Evolutionary conservation across 2,329 filamentous ascomycete genomes (phyloP).

Genomic region (Penicillium vulpinum): DNA sequence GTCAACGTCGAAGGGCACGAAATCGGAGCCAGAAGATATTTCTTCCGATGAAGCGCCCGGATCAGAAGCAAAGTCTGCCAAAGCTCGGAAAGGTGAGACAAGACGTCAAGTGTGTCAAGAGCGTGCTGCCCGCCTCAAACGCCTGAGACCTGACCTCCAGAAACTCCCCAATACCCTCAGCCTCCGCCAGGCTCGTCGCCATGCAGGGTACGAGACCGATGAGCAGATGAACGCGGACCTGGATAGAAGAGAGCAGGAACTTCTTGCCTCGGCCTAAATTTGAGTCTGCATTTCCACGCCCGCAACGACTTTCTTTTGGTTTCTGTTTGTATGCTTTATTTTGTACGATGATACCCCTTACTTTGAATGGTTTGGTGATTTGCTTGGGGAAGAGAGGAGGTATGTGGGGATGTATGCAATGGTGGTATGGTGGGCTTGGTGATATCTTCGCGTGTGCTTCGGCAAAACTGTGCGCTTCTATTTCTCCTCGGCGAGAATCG

Average conservation of each 20-base stretch:
- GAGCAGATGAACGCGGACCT: conserved; percentile 37
- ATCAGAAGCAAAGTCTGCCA: conserved; percentile 11
- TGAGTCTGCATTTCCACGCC: background rate
- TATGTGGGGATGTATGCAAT: background rate
- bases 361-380: conserved; percentile 9
- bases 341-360: conserved; percentile 14
- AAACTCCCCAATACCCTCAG: conserved; percentile 28
- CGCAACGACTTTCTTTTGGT: conserved; percentile 9
- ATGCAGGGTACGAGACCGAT: conserved; percentile 34
- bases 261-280: conserved; percentile 1
- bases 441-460: background rate
- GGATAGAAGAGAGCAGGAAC: conserved; percentile 23
- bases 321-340: conserved; percentile 8
- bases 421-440: background rate
- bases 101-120: conserved; percentile 30
- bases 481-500: background rate
- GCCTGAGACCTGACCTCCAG: conserved; percentile 31
- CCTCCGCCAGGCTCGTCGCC: conserved; percentile 30
- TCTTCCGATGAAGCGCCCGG: conserved; percentile 3
- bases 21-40: conserved; percentile 5
- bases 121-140: conserved; percentile 32
- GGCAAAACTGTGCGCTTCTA: background rate
- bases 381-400: background rate
- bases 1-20: background rate
- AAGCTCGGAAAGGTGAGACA: conserved; percentile 27